Evolutionary conservation across 202 grass and related monocot genomes (phyloP), one percentile per base, ranked within the genome.

Genomic region (Bolboschoenoplectus hybrid): DNA sequence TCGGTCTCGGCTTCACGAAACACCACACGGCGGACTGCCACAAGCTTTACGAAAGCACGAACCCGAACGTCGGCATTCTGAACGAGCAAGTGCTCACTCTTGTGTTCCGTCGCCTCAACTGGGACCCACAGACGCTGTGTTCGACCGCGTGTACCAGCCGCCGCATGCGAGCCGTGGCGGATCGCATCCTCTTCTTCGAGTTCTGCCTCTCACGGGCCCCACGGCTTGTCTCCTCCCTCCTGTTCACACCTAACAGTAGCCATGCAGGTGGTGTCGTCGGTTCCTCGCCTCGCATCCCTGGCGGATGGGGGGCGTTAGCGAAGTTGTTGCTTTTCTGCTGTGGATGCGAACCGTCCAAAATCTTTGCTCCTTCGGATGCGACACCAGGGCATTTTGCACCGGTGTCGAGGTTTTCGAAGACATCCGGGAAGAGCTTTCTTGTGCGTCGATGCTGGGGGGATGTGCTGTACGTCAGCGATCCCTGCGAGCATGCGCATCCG

Each of bases 381-480:
- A 85, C 83, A 6, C 80, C 50, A 2, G 92, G 92, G 2, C 95
- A 97, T 89, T 91, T 91, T 71, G 63, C 58, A 0, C 74, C 67
- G 0, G 87, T 83, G 0, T 92, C 87, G 7, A 92, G 94, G 56
- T 97, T 93, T 86, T 93, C 91, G 9, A 90, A 90, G 84, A 93
- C 82, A 0, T 93, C 94, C 0, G 89, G 94, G 0, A 86, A 82
- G 17, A 92, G 90, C 77, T 92, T 97, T 88, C 92, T 94, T 3
- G 69, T 89, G 0, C 89, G 90, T 1, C 74, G 92, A 0, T 94
- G 90, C 90, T 85, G 69, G 86, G 90, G 90, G 4, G 92, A 94
- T 85, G 78, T 94, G 72, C 87, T 94, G 3, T 97, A 86, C 90
- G 85, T 97, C 70, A 92, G 90, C 46, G 94, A 97, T 86, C 90